Evolutionary conservation across 768 basidiomycete species (phyloP), one percentile per base, ranked within the genome.

Genomic region (Termitomyces sp.): DNA sequence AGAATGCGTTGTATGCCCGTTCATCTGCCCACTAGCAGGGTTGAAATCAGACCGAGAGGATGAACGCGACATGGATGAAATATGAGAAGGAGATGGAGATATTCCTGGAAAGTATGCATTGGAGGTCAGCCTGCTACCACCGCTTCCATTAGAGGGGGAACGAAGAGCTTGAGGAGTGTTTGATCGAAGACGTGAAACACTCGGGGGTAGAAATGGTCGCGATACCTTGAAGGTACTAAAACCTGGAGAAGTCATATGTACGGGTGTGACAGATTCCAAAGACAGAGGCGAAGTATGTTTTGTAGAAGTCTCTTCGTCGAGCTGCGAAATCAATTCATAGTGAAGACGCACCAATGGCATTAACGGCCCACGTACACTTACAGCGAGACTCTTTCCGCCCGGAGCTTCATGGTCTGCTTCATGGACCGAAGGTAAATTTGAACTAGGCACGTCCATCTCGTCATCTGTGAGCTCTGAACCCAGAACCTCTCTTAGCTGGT

Each of bases 121-220:
- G 21, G 76, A 64, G 15, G 80, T 77, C 44, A 71, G 69, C 31
- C 72, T 67, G 55, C 77, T 78, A 50, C 71, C 72, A 44, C 71
- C 67, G 55, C 77, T 78, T 42, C 71, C 73, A 46, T 74, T 70
- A 43, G 71, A 75, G 15, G 80, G 76, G 17, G 73, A 64, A 14
- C 67, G 63, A 26, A 78, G 75, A 28, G 75, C 68, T 26, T 76
- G 78, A 12, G 84, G 82, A 6, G 79, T 77, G 63, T 78, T 78
- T 12, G 91, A 90, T 43, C 90, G 87, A 42, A 91, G 79, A n/a
- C 90, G 81, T 30, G 90, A 93, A 6, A 90, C 80, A n/a, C 76
- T 80, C 3, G 87, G 87, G 62, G 88, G 85, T 19, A 90, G 67
- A 67, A 86, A 90, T 12, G 84, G 79, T 40, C 79, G 77, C 3